phyloP scores from a whole-genome alignment of 2,329 filamentous ascomycete species.

The Elsinoe batatas region DNA sequence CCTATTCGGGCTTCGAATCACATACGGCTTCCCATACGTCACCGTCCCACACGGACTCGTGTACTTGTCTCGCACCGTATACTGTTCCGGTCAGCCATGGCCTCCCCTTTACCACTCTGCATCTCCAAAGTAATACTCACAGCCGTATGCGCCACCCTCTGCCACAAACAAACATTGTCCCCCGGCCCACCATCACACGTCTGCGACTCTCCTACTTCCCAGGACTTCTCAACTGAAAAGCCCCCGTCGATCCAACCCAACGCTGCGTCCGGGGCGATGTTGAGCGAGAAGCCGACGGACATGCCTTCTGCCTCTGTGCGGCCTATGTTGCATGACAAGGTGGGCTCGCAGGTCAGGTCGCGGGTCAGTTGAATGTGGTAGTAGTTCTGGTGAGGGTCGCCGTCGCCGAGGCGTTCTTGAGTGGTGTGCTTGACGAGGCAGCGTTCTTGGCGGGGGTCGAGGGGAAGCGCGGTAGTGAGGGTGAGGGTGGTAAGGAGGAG shows the following conservation, averaged over 20 bases:
- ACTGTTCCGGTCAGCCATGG: background rate
- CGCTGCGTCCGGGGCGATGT: background rate
- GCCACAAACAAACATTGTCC: background rate
- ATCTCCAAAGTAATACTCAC: background rate
- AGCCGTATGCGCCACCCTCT: background rate
- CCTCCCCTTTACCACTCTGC: no score
- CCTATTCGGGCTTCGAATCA: background rate
- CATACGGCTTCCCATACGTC: background rate
- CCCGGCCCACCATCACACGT: background rate
- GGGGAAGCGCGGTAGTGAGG: background rate
- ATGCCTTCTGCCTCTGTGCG: background rate
- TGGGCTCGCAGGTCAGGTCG: background rate
- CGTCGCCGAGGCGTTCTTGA: background rate
- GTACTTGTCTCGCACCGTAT: background rate
- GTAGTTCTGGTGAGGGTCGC: background rate
- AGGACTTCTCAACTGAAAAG: background rate
- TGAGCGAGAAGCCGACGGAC: slow-evolving; percentile 1
- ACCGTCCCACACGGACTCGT: background rate
- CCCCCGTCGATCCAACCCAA: background rate
- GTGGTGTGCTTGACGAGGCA: background rate
- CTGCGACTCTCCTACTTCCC: background rate
- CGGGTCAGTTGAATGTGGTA: background rate
- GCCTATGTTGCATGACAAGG: background rate
- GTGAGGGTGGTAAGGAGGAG: background rate
- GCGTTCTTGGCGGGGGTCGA: background rate